Conservation (phyloP, 257 asterid genomes). For the Leptodermis oblonga region DNA sequence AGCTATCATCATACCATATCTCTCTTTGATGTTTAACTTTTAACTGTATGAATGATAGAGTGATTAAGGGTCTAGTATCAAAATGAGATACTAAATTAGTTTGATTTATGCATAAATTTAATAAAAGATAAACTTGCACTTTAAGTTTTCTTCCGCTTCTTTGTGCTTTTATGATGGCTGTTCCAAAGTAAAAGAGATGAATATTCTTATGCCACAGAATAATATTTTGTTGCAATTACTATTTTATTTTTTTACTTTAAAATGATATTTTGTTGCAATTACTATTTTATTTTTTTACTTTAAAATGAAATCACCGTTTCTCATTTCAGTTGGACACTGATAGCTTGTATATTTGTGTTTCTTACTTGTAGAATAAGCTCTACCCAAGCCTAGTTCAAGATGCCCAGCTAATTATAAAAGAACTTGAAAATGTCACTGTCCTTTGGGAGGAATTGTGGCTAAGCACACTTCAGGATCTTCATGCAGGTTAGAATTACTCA, state of each 20-base stretch:
- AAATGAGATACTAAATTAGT: background rate
- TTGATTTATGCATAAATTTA: background rate
- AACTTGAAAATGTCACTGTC: conserved; percentile 90
- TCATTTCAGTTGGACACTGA: background rate
- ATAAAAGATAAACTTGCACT: background rate
- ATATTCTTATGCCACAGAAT: background rate
- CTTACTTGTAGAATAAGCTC: conserved; percentile 62
- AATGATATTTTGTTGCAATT: background rate
- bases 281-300: background rate
- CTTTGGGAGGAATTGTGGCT: conserved; percentile 99
- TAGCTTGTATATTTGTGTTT: conserved; percentile 14
- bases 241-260: too few relatives aligned
- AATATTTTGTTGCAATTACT: background rate
- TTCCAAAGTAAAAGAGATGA: background rate
- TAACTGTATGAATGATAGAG: background rate
- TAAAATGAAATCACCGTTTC: background rate
- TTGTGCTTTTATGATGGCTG: background rate
- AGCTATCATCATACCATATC: background rate
- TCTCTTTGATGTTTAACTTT: background rate
- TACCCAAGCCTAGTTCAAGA: conserved; percentile 88
- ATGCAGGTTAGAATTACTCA: conserved; percentile 50
- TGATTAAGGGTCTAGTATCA: background rate
- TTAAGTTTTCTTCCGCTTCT: background rate
- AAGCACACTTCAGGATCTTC: conserved; percentile 98
- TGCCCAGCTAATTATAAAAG: conserved; percentile 88